Conservation (phyloP, 2,329 filamentous ascomycete genomes). For the Achaetomium macrosporum region DNA sequence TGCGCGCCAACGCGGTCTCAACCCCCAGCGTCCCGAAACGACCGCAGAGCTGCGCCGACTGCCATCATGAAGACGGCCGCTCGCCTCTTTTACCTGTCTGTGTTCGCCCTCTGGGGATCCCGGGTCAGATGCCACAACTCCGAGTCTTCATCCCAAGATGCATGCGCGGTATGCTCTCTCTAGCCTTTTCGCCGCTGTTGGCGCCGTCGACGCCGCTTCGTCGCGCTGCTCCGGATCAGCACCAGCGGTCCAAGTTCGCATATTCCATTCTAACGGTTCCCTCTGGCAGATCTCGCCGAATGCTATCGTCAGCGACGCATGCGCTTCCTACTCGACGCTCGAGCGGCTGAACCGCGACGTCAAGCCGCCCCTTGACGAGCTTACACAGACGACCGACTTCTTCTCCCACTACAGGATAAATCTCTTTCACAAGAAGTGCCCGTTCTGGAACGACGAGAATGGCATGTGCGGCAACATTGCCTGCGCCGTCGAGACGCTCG, state of each 20-base stretch:
- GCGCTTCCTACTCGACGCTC: constrained; percentile 86
- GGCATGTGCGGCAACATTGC: constrained; percentile 96
- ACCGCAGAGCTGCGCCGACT: background rate
- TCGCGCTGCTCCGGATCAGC: constrained; percentile 6
- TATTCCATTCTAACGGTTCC: constrained; percentile 36
- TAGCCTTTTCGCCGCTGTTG: constrained; percentile 15
- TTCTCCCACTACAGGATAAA: constrained; percentile 97
- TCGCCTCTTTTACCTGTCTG: constrained; percentile 49
- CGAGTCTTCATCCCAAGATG: constrained; percentile 36
- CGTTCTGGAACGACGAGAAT: constrained; percentile 91
- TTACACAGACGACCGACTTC: constrained; percentile 88
- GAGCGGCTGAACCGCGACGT: constrained; percentile 75
- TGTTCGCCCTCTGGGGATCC: constrained; percentile 51
- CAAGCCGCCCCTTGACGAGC: constrained; percentile 68
- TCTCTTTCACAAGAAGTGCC: constrained; percentile 88
- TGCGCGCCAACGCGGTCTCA: background rate
- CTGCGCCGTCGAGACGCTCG: constrained; percentile 89
- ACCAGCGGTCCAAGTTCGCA: constrained; percentile 16
- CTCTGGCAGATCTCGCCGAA: constrained; percentile 71
- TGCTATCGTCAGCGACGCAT: constrained; percentile 87
- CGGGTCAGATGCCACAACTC: constrained; percentile 40
- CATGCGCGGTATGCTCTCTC: constrained; percentile 46
- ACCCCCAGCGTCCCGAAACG: background rate
- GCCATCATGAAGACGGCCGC: constrained; percentile 46
- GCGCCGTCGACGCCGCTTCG: constrained; percentile 23